Evolutionary conservation across 192 early-diverging fungal genomes (phyloP).

Genomic region (Rhizophagus sp.): DNA sequence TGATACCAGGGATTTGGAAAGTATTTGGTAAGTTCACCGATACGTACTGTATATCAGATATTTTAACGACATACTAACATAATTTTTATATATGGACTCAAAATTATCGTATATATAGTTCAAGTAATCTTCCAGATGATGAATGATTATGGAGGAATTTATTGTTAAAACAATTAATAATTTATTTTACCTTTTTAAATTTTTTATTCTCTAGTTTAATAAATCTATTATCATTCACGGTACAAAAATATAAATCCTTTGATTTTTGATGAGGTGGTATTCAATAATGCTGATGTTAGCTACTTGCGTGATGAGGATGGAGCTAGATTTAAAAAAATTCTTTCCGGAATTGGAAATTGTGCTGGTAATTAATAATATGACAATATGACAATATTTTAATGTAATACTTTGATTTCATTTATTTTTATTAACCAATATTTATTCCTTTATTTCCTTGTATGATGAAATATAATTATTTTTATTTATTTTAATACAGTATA

Average conservation of each 20-base stretch:
- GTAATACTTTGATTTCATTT: background rate
- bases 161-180: no score
- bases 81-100: conserved; percentile 35
- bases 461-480: no score
- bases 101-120: conserved; percentile 61
- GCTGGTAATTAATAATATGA: background rate
- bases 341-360: conserved; percentile 34
- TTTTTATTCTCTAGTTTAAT: no score
- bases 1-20: conserved; percentile 42
- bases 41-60: background rate
- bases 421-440: conserved; percentile 2
- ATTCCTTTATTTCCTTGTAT: no score
- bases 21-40: conserved; percentile 41
- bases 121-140: conserved; percentile 60
- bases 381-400: background rate
- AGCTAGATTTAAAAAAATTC: conserved; percentile 35
- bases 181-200: no score
- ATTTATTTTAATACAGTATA: no score
- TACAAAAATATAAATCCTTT: conserved; percentile 47
- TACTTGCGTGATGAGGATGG: conserved; percentile 39
- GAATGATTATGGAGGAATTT: no score
- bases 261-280: conserved; percentile 45
- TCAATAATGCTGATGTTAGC: conserved; percentile 46
- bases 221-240: conserved; percentile 37
- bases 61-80: background rate